Conservation (phyloP, 2,329 filamentous ascomycete species). For the Colletotrichum destructivum region DNA sequence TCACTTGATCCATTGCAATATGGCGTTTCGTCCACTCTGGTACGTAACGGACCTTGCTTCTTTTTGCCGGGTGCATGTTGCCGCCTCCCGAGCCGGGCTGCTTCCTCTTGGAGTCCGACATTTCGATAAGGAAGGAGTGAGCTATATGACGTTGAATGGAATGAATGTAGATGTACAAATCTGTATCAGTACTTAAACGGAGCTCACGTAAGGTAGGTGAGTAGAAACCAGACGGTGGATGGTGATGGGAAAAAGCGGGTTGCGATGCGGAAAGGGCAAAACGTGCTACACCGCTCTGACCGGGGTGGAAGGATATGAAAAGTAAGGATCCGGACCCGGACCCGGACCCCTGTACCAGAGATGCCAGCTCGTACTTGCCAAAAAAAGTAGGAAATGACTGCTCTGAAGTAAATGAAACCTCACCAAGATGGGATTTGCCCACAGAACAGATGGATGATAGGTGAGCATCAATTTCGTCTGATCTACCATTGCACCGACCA, state of each 20-base stretch:
- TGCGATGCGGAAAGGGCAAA: conserved; percentile 11
- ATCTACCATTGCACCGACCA: no score
- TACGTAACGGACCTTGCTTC: conserved; percentile 56
- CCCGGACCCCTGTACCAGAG: neutral
- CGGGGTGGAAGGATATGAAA: neutral
- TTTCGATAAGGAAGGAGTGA: conserved; percentile 35
- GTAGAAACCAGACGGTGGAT: neutral
- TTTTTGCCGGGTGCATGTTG: conserved; percentile 51
- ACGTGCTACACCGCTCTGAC: conserved; percentile 19
- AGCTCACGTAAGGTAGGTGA: neutral
- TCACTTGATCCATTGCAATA: neutral
- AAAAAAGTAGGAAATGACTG: no score
- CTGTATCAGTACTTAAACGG: neutral
- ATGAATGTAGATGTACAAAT: conserved; percentile 1
- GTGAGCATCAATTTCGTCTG: neutral
- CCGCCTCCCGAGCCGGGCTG: conserved; percentile 47
- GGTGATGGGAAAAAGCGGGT: neutral
- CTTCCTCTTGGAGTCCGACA: conserved; percentile 55
- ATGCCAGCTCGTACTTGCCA: no score
- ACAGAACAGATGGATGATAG: no score
- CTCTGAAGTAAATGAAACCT: neutral
- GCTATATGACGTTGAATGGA: no score
- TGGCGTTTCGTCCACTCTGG: neutral
- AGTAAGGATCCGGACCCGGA: neutral
- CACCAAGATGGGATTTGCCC: neutral